phyloP scores from a whole-genome alignment of 495 filamentous ascomycete species.

The Penicillium chermesinum region DNA sequence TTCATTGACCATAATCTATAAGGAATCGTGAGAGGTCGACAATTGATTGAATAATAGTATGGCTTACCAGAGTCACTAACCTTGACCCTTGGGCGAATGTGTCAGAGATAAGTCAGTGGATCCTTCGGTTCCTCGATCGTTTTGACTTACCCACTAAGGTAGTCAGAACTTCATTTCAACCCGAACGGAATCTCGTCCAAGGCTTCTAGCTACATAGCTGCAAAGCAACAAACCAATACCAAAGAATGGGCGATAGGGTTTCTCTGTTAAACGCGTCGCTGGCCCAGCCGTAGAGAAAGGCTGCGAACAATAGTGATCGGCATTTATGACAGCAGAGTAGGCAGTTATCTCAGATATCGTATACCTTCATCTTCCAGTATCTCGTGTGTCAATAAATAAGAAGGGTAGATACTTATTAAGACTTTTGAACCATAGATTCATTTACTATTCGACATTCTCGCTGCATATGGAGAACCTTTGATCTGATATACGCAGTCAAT shows the following conservation, averaged over 20 bases:
- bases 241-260: neutral
- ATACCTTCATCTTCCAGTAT: neutral
- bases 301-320: neutral
- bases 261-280: neutral
- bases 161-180: neutral
- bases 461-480: neutral
- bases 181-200: neutral
- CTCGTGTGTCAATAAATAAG: neutral
- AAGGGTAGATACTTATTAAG: neutral
- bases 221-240: neutral
- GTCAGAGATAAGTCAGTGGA: neutral
- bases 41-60: neutral
- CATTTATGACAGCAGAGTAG: neutral
- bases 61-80: neutral
- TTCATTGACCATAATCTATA: neutral
- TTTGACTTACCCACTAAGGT: neutral
- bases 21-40: neutral
- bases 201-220: neutral
- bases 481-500: neutral
- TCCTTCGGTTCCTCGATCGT: neutral
- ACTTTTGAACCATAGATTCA: neutral
- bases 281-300: neutral
- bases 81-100: neutral
- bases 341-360: neutral
- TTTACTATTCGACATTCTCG: neutral